These are phyloP conservation scores for Azolla pinnata DNA, from an alignment of 75 land plant genomes.

Conservation along the genomic window DNA sequence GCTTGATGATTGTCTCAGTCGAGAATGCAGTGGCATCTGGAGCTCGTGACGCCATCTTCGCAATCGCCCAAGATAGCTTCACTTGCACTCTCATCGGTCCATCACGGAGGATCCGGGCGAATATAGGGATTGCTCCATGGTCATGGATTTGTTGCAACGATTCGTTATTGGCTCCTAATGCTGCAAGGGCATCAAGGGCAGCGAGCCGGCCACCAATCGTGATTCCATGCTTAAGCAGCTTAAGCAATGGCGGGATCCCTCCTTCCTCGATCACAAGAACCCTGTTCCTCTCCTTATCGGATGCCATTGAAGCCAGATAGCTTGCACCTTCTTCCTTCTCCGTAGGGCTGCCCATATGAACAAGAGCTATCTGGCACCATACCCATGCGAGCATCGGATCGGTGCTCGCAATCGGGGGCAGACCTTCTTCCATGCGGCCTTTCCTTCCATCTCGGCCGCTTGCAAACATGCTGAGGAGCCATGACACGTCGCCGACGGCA, in stretches of 20 bases:
- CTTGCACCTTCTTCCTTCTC: conserved; percentile 60
- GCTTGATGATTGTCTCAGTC: conserved; percentile 41
- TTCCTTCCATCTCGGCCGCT: conserved; percentile 13
- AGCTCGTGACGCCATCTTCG: conserved; percentile 36
- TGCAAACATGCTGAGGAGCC: conserved; percentile 50
- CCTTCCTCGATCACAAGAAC: conserved; percentile 73
- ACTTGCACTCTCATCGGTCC: conserved; percentile 54
- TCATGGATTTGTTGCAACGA: conserved; percentile 27
- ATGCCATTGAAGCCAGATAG: conserved; percentile 35
- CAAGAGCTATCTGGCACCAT: conserved; percentile 40
- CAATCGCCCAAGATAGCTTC: conserved; percentile 40
- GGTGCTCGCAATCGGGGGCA: conserved; percentile 74
- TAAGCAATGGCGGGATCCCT: conserved; percentile 53
- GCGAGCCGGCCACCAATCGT: conserved; percentile 48
- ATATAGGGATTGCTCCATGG: conserved; percentile 35
- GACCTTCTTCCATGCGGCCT: conserved; percentile 19
- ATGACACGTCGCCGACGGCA: conserved; percentile 48
- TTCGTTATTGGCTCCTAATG: conserved; percentile 34
- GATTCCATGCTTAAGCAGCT: conserved; percentile 35
- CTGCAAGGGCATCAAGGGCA: conserved; percentile 41
- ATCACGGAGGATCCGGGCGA: conserved; percentile 31
- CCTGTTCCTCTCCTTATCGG: conserved; percentile 53
- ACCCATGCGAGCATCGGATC: conserved; percentile 70
- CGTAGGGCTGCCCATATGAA: conserved; percentile 17
- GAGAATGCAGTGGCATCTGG: conserved; percentile 40